Base-by-base conservation (phyloP, 108 stramenopile genomes). In the Fistulifera pelliculosa region DNA sequence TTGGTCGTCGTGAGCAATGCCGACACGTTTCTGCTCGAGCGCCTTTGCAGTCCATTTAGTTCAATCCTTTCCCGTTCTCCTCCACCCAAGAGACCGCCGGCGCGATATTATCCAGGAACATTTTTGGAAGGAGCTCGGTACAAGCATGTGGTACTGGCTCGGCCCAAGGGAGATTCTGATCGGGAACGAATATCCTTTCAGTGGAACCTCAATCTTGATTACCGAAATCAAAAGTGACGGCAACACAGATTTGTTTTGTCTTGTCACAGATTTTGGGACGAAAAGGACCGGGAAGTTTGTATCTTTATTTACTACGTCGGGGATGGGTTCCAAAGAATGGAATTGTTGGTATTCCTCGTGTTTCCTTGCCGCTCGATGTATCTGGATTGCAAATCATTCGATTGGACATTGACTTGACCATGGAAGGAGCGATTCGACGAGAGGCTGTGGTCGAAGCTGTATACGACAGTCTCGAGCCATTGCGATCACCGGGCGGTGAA, bases 361-460 rank as follows among this genome's bases (percentile, higher is more conserved):
- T 89, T 13, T 66, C 81, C 3, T 75, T 89, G 47, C 83, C 87
- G 3, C 70, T 81, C 11, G 83, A 89, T 48, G 77, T 89, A 2
- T 50, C 62, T 42, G 83, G 87, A 24, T 85, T 89, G 55, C 87
- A 89, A 60, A 53, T 89, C 16, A 41, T 89, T 11, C 64, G 70
- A 45, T 55, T 89, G 52, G 81, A 89, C 49, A 50, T 88, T 4
- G 31, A 54, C 0, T 53, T 88, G 49, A 82, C 83, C n/a, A 42
- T 67, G 28, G 71, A 80, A 21, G 87, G 87, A 7, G 84, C 82
- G 54, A 53, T 71, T 10, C 84, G 72, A 49, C 73, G 87, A 22
- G 77, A 83, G 24, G 79, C 81, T 7, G 81, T 85, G 8, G 62
- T 80, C 48, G 79, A 76, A n/a, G 79, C 83, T 12, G 79, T 89